Evolutionary conservation across 305 asterid genomes (phyloP), one percentile per base, ranked within the genome.

Genomic region (Caryopteris hybrid): DNA sequence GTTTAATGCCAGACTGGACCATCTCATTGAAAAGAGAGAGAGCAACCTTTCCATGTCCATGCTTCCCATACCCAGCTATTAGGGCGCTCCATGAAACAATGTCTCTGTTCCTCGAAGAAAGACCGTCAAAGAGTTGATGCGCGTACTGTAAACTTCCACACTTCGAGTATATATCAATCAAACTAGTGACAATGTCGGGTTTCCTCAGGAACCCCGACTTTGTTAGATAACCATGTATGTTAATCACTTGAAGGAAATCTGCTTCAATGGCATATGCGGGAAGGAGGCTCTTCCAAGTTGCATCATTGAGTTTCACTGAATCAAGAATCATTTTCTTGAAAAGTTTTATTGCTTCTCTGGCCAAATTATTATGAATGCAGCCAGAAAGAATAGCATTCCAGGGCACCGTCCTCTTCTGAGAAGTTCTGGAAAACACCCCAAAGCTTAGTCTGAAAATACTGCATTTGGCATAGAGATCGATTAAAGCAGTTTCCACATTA

Each of bases 301-400:
- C 96, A 13, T 84, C 92, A 55, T 93, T 66, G 57, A 83, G 89
- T 66, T 78, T 77, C 54, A 88, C 90, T 21, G 60, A 83, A 66
- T 76, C 79, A 6, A 64, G 63, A 36, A 84, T 73, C 97, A 93
- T 90, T 73, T 78, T 74, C 72, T 86, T 93, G 84, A 93, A 91
- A 64, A 90, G 83, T 18, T 70, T 69, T 55, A 88, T 76, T 0
- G 97, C 96, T 71, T 85, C 87, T 66, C 78, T 68, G 8, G 75
- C 78, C 62, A 83, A 74, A 43, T 81, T 75, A 41, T 91, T 93
- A 21, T 82, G 88, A 67, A 82, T 73, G 79, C 86, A 88, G 36
- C 97, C 95, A 0, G 96, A 85, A 38, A 93, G 86, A 74, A 91
- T 63, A 46, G 99, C 90, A 75, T 86, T 93, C 91, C 95, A 93